phyloP scores from a whole-genome alignment of 2,329 filamentous ascomycete genomes.

The Camptophora hylomeconis region DNA sequence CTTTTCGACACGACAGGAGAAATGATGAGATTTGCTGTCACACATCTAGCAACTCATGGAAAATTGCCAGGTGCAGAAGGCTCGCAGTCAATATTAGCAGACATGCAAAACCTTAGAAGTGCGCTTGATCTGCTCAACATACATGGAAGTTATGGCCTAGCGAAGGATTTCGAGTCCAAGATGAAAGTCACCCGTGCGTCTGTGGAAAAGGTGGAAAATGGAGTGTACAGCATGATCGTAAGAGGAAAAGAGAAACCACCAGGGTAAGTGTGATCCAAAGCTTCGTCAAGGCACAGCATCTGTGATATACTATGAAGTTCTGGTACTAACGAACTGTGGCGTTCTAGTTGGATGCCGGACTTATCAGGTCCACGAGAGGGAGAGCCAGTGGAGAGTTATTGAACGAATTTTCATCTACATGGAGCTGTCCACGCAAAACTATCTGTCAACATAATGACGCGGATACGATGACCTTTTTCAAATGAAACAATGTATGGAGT shows the following conservation, averaged over 20 bases:
- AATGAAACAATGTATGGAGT: no score
- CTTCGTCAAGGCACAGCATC: no score
- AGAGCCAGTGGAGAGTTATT: slow-evolving; percentile 22
- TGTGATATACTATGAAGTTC: no score
- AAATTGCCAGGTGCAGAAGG: slow-evolving; percentile 21
- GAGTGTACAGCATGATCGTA: slow-evolving; percentile 77
- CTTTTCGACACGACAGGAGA: slow-evolving; percentile 91
- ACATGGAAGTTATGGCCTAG: slow-evolving; percentile 38
- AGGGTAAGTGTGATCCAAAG: no score
- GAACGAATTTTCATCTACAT: not conserved
- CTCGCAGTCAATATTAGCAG: slow-evolving; percentile 57
- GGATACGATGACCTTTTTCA: no score
- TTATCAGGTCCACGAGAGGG: slow-evolving; percentile 28
- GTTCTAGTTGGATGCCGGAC: slow-evolving; percentile 87
- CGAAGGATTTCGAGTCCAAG: slow-evolving; percentile 61
- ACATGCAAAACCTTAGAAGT: slow-evolving; percentile 66
- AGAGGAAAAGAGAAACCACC: slow-evolving; percentile 77
- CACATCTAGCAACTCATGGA: slow-evolving; percentile 65
- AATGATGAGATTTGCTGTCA: slow-evolving; percentile 92
- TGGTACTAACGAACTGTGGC: no score
- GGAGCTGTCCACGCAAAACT: slow-evolving; percentile 6
- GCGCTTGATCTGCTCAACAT: slow-evolving; percentile 62
- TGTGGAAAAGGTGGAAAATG: slow-evolving; percentile 85
- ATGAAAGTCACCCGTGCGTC: slow-evolving; percentile 74
- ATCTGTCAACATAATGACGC: not conserved